These are phyloP conservation scores for Centaurea solstitialis DNA, from an alignment of 129 eudicot species.

Conservation along the genomic window DNA sequence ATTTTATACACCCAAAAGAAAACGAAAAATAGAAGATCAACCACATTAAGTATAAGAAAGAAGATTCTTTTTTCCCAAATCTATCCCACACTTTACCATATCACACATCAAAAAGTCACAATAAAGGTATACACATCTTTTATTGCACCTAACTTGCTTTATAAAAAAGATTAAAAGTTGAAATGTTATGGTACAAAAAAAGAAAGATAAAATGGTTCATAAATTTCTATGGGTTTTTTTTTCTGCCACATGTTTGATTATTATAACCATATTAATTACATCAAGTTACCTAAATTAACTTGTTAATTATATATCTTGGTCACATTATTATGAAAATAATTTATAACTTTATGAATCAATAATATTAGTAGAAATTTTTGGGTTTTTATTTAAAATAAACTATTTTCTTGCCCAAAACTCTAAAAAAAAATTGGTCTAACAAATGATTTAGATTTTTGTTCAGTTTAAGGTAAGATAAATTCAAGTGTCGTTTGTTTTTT, in stretches of 20 bases:
- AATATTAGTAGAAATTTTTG: too few species aligned
- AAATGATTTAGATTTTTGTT: too few species aligned
- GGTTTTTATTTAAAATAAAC: too few species aligned
- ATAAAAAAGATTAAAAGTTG: background rate
- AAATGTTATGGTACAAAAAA: background rate
- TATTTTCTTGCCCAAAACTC: too few species aligned
- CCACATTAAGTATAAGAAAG: conserved; percentile 27
- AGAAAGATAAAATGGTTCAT: background rate
- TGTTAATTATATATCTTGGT: background rate
- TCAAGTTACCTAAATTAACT: background rate
- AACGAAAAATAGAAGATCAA: conserved; percentile 10
- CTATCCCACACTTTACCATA: conserved; percentile 19
- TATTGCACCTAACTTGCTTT: conserved; percentile 21
- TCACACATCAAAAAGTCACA: conserved; percentile 21
- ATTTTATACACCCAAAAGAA: background rate
- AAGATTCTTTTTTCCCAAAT: conserved; percentile 14
- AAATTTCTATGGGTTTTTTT: background rate
- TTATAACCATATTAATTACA: background rate
- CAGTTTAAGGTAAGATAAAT: too few species aligned
- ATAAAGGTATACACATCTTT: conserved; percentile 21
- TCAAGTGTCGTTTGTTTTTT: too few species aligned
- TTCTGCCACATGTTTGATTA: background rate
- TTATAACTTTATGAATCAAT: too few species aligned
- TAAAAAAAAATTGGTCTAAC: too few species aligned
- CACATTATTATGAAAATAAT: background rate